A percentile compares a stretch with the other conserved stretches of the same genome.
These are phyloP conservation scores for Penicillium polonicum DNA, from an alignment of 2,329 filamentous ascomycete species.

Conservation along the genomic window DNA sequence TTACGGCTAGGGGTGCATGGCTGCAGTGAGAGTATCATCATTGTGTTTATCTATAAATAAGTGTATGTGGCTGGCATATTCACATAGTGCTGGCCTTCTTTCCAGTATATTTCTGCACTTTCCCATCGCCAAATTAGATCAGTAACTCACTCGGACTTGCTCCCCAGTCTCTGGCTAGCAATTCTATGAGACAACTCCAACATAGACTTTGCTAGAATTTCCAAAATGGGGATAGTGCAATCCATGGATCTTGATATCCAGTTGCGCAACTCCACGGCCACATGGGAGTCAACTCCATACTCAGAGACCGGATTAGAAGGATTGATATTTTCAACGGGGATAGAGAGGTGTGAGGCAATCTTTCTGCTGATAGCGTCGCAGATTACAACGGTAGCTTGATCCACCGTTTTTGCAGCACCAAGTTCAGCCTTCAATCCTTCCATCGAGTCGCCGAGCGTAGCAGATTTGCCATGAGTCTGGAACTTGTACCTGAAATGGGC, in stretches of 20 bases:
- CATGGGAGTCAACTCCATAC: slow-evolving; percentile 46
- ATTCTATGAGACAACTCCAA: slow-evolving; percentile 25
- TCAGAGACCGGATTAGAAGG: slow-evolving; percentile 30
- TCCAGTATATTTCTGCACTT: too few relatives aligned
- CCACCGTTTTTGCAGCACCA: slow-evolving; percentile 6
- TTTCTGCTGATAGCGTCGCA: slow-evolving; percentile 18
- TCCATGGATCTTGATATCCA: slow-evolving; percentile 42
- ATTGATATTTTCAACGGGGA: slow-evolving; percentile 23
- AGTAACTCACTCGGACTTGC: neutral
- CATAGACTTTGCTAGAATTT: slow-evolving; percentile 30
- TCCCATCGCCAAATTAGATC: neutral
- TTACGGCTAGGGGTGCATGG: too few relatives aligned
- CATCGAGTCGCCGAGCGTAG: neutral
- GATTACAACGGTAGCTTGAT: slow-evolving; percentile 20
- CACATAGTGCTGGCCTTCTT: too few relatives aligned
- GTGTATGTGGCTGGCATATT: too few relatives aligned
- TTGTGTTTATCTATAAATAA: too few relatives aligned
- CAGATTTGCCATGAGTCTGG: neutral
- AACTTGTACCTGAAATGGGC: slow-evolving; percentile 23
- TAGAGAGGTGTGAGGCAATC: slow-evolving; percentile 22
- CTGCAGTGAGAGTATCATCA: too few relatives aligned
- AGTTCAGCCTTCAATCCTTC: slow-evolving; percentile 16
- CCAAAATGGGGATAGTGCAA: slow-evolving; percentile 29
- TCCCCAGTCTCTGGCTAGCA: slow-evolving; percentile 7
- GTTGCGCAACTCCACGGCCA: slow-evolving; percentile 48